Conservation (phyloP, 2,329 filamentous ascomycete species). For the Graphiopsis chlorocephala region DNA sequence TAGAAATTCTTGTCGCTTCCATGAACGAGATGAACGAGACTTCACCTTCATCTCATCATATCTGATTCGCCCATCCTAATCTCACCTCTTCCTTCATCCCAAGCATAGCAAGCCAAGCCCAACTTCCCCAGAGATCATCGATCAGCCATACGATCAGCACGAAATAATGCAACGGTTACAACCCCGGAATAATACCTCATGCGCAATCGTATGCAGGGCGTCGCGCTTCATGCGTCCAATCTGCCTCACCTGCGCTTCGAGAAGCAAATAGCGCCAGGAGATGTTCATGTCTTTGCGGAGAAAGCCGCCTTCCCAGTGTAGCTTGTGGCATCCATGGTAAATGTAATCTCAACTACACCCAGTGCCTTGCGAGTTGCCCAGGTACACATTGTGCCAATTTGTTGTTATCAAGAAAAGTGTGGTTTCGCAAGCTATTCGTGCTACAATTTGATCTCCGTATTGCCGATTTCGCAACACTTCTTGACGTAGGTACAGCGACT, state of each 20-base stretch:
- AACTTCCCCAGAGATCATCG: neutral
- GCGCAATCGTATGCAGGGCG: neutral
- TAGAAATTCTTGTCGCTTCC: neutral
- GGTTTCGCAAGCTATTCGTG: neutral
- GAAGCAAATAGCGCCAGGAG: neutral
- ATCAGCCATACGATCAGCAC: neutral
- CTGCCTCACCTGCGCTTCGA: neutral
- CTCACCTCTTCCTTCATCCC: too few relatives aligned
- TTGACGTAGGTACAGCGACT: neutral
- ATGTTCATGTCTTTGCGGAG: too few relatives aligned
- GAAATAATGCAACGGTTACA: neutral
- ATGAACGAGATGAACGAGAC: neutral
- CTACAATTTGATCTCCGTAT: neutral
- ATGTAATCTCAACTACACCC: too few relatives aligned
- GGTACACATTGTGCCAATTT: too few relatives aligned
- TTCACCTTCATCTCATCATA: neutral
- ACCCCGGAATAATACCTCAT: neutral
- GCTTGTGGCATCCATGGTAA: too few relatives aligned
- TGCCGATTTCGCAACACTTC: neutral
- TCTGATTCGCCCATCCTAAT: neutral
- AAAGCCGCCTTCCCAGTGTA: too few relatives aligned
- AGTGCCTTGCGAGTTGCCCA: neutral
- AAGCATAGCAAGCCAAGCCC: neutral
- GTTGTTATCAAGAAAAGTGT: too few relatives aligned
- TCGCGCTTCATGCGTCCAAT: too few relatives aligned